Evolutionary conservation across 176 grass and related monocot species (phyloP).

Genomic region (Neostapfia colusana): DNA sequence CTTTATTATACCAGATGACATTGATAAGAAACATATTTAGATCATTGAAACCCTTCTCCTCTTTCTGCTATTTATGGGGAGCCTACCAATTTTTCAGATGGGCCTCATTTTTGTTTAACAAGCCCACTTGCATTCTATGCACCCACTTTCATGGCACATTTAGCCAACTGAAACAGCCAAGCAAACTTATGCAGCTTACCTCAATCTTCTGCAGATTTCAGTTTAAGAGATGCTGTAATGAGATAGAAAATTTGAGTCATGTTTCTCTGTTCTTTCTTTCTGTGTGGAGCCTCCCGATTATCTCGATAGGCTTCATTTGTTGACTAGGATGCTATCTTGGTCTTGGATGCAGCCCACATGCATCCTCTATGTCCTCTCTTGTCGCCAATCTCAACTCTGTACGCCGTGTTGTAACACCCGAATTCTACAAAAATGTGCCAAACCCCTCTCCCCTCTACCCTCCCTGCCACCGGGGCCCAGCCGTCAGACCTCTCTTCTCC

Average conservation of each 20-base stretch:
- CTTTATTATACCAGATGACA: too few species aligned
- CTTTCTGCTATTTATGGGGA: too few species aligned
- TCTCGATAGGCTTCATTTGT: constrained; percentile 3
- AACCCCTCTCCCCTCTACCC: too few species aligned
- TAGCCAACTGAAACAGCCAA: too few species aligned
- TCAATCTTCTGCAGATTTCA: not conserved
- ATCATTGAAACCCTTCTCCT: too few species aligned
- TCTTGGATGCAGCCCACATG: not conserved
- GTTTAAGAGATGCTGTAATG: not conserved
- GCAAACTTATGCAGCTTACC: not conserved
- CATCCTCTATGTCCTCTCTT: not conserved
- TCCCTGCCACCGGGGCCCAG: too few species aligned
- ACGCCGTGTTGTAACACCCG: not conserved
- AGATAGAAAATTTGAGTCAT: not conserved
- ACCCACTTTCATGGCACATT: too few species aligned
- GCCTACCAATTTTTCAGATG: too few species aligned
- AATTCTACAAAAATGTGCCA: too few species aligned
- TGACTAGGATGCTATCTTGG: not conserved
- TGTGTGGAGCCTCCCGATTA: not conserved
- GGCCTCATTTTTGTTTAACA: not conserved
- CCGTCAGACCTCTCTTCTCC: too few species aligned
- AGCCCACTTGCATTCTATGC: not conserved
- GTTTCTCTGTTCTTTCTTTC: not conserved
- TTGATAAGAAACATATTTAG: too few species aligned
- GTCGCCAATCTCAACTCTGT: not conserved